Percentiles rank a stretch among this genome's conserved stretches.
Evolutionary conservation across 106 monocot species (phyloP).

Genomic region (Platanthera zijinensis): DNA sequence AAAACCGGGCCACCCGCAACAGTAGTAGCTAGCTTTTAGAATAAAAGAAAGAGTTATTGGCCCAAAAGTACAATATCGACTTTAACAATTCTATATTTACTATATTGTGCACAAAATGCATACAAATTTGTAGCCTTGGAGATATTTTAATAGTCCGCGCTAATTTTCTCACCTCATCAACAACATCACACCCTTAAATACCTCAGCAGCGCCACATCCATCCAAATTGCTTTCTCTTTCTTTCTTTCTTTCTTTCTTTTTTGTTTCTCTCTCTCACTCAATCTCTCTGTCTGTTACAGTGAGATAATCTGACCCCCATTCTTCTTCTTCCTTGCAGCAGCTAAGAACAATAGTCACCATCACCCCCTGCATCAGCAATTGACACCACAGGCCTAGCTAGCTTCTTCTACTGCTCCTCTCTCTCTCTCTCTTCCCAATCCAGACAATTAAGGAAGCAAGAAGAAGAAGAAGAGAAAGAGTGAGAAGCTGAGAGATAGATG

Average conservation of each 20-base stretch:
- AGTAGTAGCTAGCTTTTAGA: too few relatives aligned
- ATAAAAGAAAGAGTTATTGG: too few relatives aligned
- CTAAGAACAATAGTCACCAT: conserved; percentile 9
- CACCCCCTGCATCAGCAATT: not conserved
- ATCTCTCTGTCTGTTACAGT: not conserved
- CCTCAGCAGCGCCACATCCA: conserved; percentile 1
- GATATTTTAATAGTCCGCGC: too few relatives aligned
- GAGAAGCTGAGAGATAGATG: not conserved
- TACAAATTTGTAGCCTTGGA: too few relatives aligned
- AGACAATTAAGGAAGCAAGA: not conserved
- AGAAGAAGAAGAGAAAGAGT: not conserved
- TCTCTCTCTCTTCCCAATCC: not conserved
- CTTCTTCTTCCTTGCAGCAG: not conserved
- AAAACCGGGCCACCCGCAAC: too few relatives aligned
- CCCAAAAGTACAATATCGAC: too few relatives aligned
- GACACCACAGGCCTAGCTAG: not conserved
- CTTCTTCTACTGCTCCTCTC: not conserved
- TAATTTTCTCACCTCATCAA: too few relatives aligned
- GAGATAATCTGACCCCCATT: conserved; percentile 1
- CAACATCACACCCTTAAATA: not conserved
- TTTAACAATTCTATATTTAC: too few relatives aligned
- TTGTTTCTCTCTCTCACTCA: not conserved
- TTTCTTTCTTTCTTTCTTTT: not conserved
- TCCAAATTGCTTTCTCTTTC: not conserved
- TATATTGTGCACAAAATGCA: too few relatives aligned